phyloP scores from a whole-genome alignment of 177 flowering plant genomes.

The Telopea speciosissima region DNA sequence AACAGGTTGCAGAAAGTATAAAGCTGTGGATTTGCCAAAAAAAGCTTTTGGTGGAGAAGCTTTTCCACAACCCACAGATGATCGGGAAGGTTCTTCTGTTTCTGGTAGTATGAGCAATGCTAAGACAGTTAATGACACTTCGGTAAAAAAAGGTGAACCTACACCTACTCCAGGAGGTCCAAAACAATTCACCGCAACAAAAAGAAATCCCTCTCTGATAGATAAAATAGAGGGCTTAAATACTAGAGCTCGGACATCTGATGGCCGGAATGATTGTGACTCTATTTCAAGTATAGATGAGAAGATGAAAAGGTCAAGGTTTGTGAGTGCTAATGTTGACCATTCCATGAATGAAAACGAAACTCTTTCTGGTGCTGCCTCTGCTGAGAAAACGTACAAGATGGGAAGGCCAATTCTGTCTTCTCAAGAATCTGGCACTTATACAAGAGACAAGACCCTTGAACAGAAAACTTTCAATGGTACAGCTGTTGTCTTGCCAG shows the following conservation, averaged over 20 bases:
- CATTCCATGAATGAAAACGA: slow-evolving; percentile 22
- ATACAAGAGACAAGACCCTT: neutral
- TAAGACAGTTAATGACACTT: slow-evolving; percentile 26
- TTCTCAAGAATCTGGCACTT: slow-evolving; percentile 17
- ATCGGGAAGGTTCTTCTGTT: slow-evolving; percentile 19
- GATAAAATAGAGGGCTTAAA: slow-evolving; percentile 80
- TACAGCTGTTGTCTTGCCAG: slow-evolving; percentile 29
- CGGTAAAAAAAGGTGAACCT: slow-evolving; percentile 25
- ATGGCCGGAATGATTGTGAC: slow-evolving; percentile 35
- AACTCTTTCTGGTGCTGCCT: slow-evolving; percentile 16
- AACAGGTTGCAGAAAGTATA: slow-evolving; percentile 33
- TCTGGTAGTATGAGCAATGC: slow-evolving; percentile 21
- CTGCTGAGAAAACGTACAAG: slow-evolving; percentile 25
- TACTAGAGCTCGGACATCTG: slow-evolving; percentile 64
- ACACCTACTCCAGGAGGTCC: slow-evolving; percentile 21
- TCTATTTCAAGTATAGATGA: slow-evolving; percentile 33
- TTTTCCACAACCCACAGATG: slow-evolving; percentile 19
- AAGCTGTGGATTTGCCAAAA: slow-evolving; percentile 28
- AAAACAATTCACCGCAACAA: slow-evolving; percentile 19
- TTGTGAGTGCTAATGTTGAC: slow-evolving; percentile 21
- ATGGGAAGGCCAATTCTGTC: slow-evolving; percentile 14
- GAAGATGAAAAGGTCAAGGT: slow-evolving; percentile 24
- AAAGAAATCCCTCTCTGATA: slow-evolving; percentile 49
- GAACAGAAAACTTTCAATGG: slow-evolving; percentile 15
- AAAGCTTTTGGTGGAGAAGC: slow-evolving; percentile 17